A percentile compares a stretch with the other conserved stretches of the same genome.
phyloP scores from a whole-genome alignment of 2,329 filamentous ascomycete genomes.

The Fusarium mundagurra region DNA sequence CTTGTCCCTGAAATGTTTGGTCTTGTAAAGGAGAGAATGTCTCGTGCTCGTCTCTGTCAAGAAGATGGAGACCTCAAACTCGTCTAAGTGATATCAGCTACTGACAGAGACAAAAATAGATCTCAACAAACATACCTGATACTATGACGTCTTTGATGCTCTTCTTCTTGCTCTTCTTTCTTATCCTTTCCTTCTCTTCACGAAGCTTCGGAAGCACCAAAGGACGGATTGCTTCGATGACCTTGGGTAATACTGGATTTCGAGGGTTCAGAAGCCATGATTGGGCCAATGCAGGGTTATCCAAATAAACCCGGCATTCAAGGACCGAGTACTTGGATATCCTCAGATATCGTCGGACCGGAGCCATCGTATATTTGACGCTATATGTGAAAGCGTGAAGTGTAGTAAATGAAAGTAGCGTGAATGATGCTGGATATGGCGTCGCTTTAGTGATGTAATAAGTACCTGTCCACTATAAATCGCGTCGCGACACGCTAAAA shows the following conservation, averaged over 20 bases:
- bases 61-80: conserved; percentile 96
- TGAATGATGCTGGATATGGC: conserved; percentile 1
- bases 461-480: conserved; percentile 30
- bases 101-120: neutral
- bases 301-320: conserved; percentile 96
- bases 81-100: conserved; percentile 66
- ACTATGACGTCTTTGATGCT: conserved; percentile 88
- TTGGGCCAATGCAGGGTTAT: conserved; percentile 83
- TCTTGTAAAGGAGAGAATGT: conserved; percentile 86
- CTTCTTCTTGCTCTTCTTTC: conserved; percentile 75
- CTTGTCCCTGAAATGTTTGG: conserved; percentile 77
- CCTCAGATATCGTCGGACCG: conserved; percentile 86
- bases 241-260: conserved; percentile 79
- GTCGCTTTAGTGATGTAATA: conserved; percentile 35
- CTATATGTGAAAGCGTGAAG: neutral
- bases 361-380: conserved; percentile 71
- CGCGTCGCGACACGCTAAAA: conserved; percentile 26
- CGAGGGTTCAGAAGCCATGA: conserved; percentile 85
- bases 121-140: conserved; percentile 65
- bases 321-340: conserved; percentile 94
- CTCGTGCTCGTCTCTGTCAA: conserved; percentile 85
- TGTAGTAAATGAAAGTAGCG: neutral
- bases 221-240: conserved; percentile 86
- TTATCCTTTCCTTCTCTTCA: conserved; percentile 76
- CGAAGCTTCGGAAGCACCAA: conserved; percentile 89